Evolutionary conservation across 2,329 filamentous ascomycete species (phyloP).

Genomic region (Alternaria conjuncta): DNA sequence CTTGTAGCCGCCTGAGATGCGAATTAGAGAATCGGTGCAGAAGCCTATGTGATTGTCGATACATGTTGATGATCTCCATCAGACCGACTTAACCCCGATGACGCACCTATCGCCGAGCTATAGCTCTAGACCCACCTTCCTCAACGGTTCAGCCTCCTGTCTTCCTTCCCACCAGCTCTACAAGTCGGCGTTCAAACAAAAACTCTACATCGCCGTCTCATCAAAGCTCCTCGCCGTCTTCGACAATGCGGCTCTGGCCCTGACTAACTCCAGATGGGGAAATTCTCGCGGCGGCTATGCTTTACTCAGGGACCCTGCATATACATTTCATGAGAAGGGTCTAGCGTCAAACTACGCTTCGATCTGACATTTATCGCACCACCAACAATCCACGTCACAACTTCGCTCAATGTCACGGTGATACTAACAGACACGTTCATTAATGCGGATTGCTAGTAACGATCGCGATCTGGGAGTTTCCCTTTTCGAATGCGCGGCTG

Average conservation of each 20-base stretch:
- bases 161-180: not conserved
- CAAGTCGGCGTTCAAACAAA: not conserved
- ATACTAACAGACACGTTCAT: constrained; percentile 5
- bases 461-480: constrained; percentile 17
- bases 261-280: not conserved
- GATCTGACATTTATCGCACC: constrained; percentile 14
- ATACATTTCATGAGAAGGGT: constrained; percentile 24
- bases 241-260: not conserved
- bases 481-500: constrained; percentile 10
- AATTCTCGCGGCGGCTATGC: not conserved
- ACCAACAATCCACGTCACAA: constrained; percentile 4
- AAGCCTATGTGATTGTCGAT: too few relatives aligned
- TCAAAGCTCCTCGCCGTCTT: not conserved
- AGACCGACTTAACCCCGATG: not conserved
- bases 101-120: not conserved
- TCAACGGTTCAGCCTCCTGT: not conserved
- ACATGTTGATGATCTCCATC: too few relatives aligned
- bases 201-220: not conserved
- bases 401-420: constrained; percentile 4
- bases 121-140: not conserved
- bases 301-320: constrained; percentile 21
- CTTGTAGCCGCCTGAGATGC: too few relatives aligned
- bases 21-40: too few relatives aligned
- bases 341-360: constrained; percentile 23
- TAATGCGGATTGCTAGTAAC: constrained; percentile 19